Evolutionary conservation across 1,139 yeast genomes (phyloP), one percentile per base, ranked within the genome.

Genomic region (Barnettozyma hawaiiensis): DNA sequence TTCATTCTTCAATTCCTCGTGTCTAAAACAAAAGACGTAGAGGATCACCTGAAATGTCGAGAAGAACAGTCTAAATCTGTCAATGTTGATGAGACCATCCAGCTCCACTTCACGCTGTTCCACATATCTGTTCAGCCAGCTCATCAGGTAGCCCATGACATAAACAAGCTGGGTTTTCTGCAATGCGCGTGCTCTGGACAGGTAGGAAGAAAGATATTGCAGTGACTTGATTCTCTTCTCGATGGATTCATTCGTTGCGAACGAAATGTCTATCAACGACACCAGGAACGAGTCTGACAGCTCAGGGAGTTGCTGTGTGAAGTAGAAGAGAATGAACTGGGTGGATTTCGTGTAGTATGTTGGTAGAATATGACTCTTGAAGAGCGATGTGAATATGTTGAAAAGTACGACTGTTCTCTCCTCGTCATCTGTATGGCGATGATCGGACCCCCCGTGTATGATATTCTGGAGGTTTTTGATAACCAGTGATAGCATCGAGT

Each of bases 1-100:
- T 12, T 57, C 59, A 16, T 52, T 49, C 52, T 78, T 73, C 48
- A 92, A 70, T 39, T 75, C 61, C 37, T 75, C 65, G 62, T 85
- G 85, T 49, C 97, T 75, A 65, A 90, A 92, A 59, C 97, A 92
- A 60, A 90, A 89, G 29, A 92, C 86, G 62, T 92, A 92, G 52
- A 94, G 72, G 43, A 92, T 66, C 0, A 96, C 89, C 66, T 92
- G 99, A 56, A 87, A 84, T 3, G 94, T 86, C n/a, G 96, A 87
- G 59, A 90, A 92, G 53, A 92, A 86, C 60, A 89, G 72, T 57
- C 83, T 83, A 65, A 89, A 90, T 47, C 94, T 67, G 55, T 81
- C 86, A 85, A 80, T 79, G 11, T 85, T 84, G 19, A 82, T 82
- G n/a, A 71, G 66, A 42, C 73, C 78, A 40, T 73, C 74, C 4